phyloP scores from a whole-genome alignment of 2,329 filamentous ascomycete species.

The Epichloe sibirici region DNA sequence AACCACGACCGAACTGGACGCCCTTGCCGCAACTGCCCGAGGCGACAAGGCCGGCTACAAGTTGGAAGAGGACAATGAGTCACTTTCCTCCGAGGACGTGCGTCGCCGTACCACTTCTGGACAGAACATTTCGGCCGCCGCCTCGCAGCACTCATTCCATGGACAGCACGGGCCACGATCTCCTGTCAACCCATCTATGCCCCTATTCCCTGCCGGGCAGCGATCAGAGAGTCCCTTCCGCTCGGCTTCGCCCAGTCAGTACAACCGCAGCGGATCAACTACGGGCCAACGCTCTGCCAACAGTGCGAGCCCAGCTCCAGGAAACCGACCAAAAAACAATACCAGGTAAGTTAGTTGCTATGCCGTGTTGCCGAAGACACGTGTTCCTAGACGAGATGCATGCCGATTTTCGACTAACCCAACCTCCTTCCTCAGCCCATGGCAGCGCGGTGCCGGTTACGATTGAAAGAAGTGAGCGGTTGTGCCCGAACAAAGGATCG shows the following conservation, averaged over 20 bases:
- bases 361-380: no score
- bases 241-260: conserved; percentile 23
- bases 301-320: conserved; percentile 20
- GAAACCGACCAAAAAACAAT: conserved; percentile 25
- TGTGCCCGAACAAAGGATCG: background rate
- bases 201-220: conserved; percentile 28
- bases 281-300: conserved; percentile 17
- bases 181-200: conserved; percentile 30
- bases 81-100: conserved; percentile 26
- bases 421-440: conserved; percentile 20
- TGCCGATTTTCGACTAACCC: conserved; percentile 9
- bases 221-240: conserved; percentile 25
- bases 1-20: conserved; percentile 74
- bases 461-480: conserved; percentile 16
- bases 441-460: conserved; percentile 34
- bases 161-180: conserved; percentile 14
- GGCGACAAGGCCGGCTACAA: conserved; percentile 56
- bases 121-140: conserved; percentile 13
- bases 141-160: conserved; percentile 20
- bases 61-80: conserved; percentile 30
- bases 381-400: no score
- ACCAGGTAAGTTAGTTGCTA: conserved; percentile 20
- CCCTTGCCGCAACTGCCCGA: conserved; percentile 75
- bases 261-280: conserved; percentile 10
- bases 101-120: conserved; percentile 22